Evolutionary conservation across 352 stramenopile species (phyloP).

Genomic region (Phytopythium vexans): DNA sequence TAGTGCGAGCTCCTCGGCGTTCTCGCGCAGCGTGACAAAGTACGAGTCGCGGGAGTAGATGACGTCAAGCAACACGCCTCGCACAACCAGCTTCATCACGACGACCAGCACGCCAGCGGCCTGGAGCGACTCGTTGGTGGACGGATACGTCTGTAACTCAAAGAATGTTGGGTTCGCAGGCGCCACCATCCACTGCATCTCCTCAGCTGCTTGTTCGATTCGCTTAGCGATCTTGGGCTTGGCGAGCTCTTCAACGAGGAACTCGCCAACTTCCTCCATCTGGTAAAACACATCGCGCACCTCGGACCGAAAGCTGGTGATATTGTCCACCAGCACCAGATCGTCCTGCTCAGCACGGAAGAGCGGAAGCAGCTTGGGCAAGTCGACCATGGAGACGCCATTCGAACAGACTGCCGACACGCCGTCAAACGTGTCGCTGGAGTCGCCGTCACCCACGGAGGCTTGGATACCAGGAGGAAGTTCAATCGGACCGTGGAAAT

Average conservation of each 20-base stretch:
- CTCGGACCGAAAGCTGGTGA: constrained; percentile 35
- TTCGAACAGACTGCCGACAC: constrained; percentile 12
- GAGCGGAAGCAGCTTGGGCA: constrained; percentile 43
- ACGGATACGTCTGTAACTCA: constrained; percentile 50
- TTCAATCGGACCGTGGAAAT: constrained; percentile 50
- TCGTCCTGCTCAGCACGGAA: constrained; percentile 54
- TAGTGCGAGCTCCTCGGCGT: constrained; percentile 45
- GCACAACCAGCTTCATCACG: constrained; percentile 71
- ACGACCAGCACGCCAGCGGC: constrained; percentile 40
- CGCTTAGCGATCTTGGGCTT: constrained; percentile 51
- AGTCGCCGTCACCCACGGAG: constrained; percentile 12
- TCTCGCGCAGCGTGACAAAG: constrained; percentile 50
- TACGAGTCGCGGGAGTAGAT: constrained; percentile 65
- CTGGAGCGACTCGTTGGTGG: constrained; percentile 36
- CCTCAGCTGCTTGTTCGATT: constrained; percentile 35
- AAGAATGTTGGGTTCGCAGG: constrained; percentile 53
- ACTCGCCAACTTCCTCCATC: constrained; percentile 66
- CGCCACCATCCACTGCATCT: constrained; percentile 54
- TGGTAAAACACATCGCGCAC: constrained; percentile 59
- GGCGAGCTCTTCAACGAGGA: constrained; percentile 64
- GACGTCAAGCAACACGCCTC: constrained; percentile 56
- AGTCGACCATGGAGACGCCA: constrained; percentile 28
- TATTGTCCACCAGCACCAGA: constrained; percentile 32
- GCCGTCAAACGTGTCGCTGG: constrained; percentile 10
- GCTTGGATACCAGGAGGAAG: constrained; percentile 26